Evolutionary conservation across 257 asterid species (phyloP), one percentile per base, ranked within the genome.

Genomic region (Nicotiana knightiana): DNA sequence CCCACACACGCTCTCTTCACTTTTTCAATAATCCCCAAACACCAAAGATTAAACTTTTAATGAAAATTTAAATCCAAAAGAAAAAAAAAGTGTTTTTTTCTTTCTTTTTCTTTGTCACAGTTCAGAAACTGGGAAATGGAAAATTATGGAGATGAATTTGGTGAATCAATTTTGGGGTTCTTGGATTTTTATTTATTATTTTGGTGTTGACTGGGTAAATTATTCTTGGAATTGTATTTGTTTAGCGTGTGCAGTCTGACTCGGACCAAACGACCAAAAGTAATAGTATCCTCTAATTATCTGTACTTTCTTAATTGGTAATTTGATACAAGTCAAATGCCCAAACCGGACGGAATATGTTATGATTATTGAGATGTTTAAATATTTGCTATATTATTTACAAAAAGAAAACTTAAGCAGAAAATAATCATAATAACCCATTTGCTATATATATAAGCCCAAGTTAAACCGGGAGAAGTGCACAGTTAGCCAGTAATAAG

Each of bases 21-120:
- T 85, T 57, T 75, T 76, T 65, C 67, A n/a, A 18, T 43, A 82
- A 67, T 75, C 80, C 33, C 80, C 70, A 66, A 76, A n/a, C 51
- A 48, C 24, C 8, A 46, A 73, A 46, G 24, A 48, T 73, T 53
- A 3, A 71, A 24, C 24, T 24, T 67, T 67, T 37, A 68, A 67
- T 67, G 26, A 5, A 24, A 48, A 73, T 48, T 71, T 37, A 24
- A 46, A 71, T 0, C 76, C 76, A 67, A 37, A 37, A 37, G 54
- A 67, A 37, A 18, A n/a, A 35, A 59, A 21, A 46, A 5, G 26
- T 24, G 15, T 71, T 32, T 18, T 71, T 32, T 46, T 43, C 43
- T 46, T 30, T 71, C 32, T 71, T 16, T 46, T 6, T 53, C 17
- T 11, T 71, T 39, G 77, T 24, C 58, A 18, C 32, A 39, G 18